Evolutionary conservation across 2,329 filamentous ascomycete species (phyloP), one percentile per base, ranked within the genome.

Genomic region (Trichothecium roseum): DNA sequence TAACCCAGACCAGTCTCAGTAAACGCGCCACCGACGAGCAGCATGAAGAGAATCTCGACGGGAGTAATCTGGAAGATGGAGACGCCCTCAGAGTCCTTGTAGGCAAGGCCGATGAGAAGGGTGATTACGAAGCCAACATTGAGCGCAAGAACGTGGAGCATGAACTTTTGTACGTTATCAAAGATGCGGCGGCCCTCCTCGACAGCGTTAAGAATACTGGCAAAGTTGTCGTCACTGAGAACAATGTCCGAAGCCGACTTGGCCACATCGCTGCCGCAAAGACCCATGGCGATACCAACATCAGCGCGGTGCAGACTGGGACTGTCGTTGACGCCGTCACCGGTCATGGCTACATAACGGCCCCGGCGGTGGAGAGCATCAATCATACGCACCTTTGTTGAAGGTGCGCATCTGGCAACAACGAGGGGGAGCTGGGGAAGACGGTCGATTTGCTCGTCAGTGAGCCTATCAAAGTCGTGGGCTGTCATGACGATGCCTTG

Each of bases 351-450:
- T 27, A 70, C 74, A 48, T 75, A 82, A 13, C 62, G 60, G 22
- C 66, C 65, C 30, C 77, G 69, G 15, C 78, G 67, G 48, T 83
- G 78, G 14, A 84, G 64, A n/a, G 78, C 78, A 39, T 81, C 76
- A 38, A 84, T 81, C 79, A 84, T 84, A 30, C 78, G 70, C 8
- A 82, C 78, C 49, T 84, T 84, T 4, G 80, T 84, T 18, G 71
- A 69, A 0, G 81, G 80, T 2, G 78, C 74, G 47, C 79, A 84
- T n/a, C 80, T 69, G 18, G 79, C 78, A 28, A 83, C 74, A 3
- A 83, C 79, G 3, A 82, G 59, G 2, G 78, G 79, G 2, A 83
- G 54, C 7, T 76, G 64, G 0, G 74, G 73, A 3, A 83, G 64
- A 1, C 54, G 50, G 39, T 84, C 78, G 14, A 83, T 72, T 43